Evolutionary conservation across 2,329 filamentous ascomycete species (phyloP).

Genomic region (Diaporthe aspalathi): DNA sequence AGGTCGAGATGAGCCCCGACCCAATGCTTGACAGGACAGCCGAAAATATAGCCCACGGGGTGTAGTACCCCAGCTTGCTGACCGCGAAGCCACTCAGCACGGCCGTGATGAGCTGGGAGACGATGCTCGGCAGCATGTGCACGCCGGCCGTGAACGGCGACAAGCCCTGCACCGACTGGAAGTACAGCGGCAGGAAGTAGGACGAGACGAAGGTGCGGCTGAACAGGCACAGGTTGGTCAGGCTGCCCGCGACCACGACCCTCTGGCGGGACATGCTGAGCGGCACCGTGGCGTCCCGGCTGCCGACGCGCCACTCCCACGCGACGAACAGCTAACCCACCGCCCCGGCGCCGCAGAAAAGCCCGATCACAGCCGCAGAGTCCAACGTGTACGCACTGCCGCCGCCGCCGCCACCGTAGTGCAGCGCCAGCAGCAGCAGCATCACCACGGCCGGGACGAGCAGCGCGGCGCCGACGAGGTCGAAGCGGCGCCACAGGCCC

Average conservation of each 20-base stretch:
- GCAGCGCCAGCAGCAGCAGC: slow-evolving; percentile 50
- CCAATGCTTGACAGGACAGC: slow-evolving; percentile 35
- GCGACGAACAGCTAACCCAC: slow-evolving; percentile 43
- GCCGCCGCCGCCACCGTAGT: slow-evolving; percentile 50
- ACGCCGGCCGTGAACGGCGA: slow-evolving; percentile 25
- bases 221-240: slow-evolving; percentile 33
- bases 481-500: slow-evolving; percentile 35
- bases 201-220: slow-evolving; percentile 45
- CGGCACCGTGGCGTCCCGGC: slow-evolving; percentile 46
- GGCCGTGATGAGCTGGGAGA: slow-evolving; percentile 18
- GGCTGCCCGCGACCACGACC: slow-evolving; percentile 37
- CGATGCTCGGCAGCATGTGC: slow-evolving; percentile 29
- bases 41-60: slow-evolving; percentile 38
- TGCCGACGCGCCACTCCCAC: slow-evolving; percentile 44
- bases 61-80: slow-evolving; percentile 39
- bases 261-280: slow-evolving; percentile 40
- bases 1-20: slow-evolving; percentile 39
- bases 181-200: slow-evolving; percentile 41
- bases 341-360: slow-evolving; percentile 44
- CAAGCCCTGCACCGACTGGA: slow-evolving; percentile 32
- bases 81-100: slow-evolving; percentile 22
- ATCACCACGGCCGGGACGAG: slow-evolving; percentile 48
- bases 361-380: slow-evolving; percentile 46
- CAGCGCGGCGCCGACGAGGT: slow-evolving; percentile 41
- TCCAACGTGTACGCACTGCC: slow-evolving; percentile 47